phyloP scores from a whole-genome alignment of 306 rosid species.

The Lablab purpureus region DNA sequence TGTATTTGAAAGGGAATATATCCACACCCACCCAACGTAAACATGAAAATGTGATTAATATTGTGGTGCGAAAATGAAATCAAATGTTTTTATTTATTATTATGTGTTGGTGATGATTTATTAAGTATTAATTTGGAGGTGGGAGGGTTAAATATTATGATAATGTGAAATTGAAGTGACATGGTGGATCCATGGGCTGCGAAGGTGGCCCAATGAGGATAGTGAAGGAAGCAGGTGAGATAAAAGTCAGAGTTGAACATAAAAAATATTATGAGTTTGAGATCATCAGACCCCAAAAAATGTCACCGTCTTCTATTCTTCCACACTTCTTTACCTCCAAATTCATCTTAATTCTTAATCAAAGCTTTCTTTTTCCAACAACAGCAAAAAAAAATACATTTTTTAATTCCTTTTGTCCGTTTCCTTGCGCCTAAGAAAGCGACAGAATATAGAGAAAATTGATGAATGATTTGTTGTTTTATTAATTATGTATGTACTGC shows the following conservation, averaged over 20 bases:
- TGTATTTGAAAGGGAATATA: neutral
- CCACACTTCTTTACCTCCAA: neutral
- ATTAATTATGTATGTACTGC: too few species aligned
- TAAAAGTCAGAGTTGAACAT: neutral
- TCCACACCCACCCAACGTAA: neutral
- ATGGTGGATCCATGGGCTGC: neutral
- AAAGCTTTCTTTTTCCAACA: neutral
- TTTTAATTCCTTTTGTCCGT: neutral
- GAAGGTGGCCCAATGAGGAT: constrained; percentile 22
- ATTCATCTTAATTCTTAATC: neutral
- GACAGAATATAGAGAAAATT: neutral
- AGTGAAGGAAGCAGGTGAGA: neutral
- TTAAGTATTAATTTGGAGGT: neutral
- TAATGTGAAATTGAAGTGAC: constrained; percentile 20
- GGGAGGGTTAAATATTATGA: too few species aligned
- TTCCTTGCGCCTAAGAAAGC: constrained; percentile 23
- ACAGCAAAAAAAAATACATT: neutral
- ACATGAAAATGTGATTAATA: neutral
- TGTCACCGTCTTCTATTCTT: too few species aligned
- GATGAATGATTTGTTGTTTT: neutral
- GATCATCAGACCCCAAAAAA: too few species aligned
- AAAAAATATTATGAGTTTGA: neutral
- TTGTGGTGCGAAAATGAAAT: neutral
- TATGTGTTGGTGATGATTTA: too few species aligned
- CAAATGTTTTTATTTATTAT: neutral